Evolutionary conservation across 768 basidiomycete genomes (phyloP).

Genomic region (Rhodotorula diobovata): DNA sequence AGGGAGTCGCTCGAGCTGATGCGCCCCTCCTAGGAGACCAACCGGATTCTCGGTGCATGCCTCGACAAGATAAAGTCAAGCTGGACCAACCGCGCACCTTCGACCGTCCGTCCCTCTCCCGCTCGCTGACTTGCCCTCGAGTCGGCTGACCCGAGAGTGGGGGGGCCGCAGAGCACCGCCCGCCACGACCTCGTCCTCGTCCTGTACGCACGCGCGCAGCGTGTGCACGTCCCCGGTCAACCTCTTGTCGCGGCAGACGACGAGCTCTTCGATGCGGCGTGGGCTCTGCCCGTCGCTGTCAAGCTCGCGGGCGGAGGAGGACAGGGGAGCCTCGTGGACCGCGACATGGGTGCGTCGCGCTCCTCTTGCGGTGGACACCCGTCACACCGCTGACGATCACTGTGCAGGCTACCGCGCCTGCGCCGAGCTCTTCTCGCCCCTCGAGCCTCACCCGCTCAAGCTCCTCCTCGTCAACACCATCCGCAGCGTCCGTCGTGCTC

Average conservation of each 20-base stretch:
- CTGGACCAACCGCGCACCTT: neutral
- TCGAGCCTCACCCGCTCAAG: constrained; percentile 16
- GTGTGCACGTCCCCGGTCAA: neutral
- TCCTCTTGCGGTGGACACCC: neutral
- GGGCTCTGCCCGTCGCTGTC: constrained; percentile 6
- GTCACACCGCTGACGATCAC: no score
- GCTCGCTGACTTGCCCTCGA: neutral
- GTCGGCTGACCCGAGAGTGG: neutral
- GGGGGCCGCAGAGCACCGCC: neutral
- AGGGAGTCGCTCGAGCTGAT: no score
- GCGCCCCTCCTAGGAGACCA: neutral
- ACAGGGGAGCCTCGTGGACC: neutral
- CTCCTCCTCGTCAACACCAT: constrained; percentile 33
- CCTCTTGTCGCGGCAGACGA: neutral
- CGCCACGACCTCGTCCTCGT: constrained; percentile 16
- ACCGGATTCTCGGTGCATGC: neutral
- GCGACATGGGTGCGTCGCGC: constrained; percentile 1
- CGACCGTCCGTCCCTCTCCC: neutral
- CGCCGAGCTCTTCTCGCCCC: constrained; percentile 18
- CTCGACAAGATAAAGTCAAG: neutral
- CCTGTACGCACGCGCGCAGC: constrained; percentile 20
- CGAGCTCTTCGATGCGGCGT: neutral
- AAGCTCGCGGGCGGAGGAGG: constrained; percentile 17
- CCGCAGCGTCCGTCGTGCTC: neutral
- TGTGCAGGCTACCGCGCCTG: constrained; percentile 29